Percentiles rank a stretch among this genome's conserved stretches.
Evolutionary conservation across 2,329 filamentous ascomycete genomes (phyloP).

Genomic region (Phialophora chinensis): DNA sequence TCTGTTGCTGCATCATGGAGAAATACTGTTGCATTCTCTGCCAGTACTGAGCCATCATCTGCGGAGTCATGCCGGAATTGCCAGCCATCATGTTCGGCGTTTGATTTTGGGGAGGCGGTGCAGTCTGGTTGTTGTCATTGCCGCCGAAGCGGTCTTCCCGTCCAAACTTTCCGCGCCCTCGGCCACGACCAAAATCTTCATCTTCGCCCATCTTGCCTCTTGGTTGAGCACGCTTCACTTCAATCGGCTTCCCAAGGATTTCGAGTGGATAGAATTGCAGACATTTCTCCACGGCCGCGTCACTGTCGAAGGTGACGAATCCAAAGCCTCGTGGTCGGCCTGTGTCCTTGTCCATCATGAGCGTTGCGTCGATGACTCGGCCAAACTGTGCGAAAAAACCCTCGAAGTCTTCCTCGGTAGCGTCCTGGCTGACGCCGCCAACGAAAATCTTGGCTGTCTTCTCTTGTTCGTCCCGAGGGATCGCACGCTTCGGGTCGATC

Average conservation of each 20-base stretch:
- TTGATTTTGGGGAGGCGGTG: conserved; percentile 48
- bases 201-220: conserved; percentile 93
- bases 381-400: conserved; percentile 97
- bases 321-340: conserved; percentile 95
- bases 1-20: conserved; percentile 90
- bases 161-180: conserved; percentile 50
- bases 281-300: conserved; percentile 90
- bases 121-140: conserved; percentile 48
- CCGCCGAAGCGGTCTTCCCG: conserved; percentile 49
- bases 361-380: conserved; percentile 91
- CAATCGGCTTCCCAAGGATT: conserved; percentile 94
- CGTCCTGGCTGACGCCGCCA: conserved; percentile 95
- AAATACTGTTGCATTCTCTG: conserved; percentile 99
- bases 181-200: conserved; percentile 68
- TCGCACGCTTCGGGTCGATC: conserved; percentile 98
- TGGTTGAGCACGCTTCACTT: conserved; percentile 97
- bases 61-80: conserved; percentile 79
- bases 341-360: conserved; percentile 99
- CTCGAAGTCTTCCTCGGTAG: conserved; percentile 93
- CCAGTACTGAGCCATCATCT: conserved; percentile 98
- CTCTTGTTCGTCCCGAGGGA: conserved; percentile 96
- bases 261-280: conserved; percentile 77
- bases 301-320: conserved; percentile 97
- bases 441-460: conserved; percentile 99
- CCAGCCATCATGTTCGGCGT: conserved; percentile 39